Conservation (phyloP, 2,329 filamentous ascomycete species). For the Elsinoe australis region DNA sequence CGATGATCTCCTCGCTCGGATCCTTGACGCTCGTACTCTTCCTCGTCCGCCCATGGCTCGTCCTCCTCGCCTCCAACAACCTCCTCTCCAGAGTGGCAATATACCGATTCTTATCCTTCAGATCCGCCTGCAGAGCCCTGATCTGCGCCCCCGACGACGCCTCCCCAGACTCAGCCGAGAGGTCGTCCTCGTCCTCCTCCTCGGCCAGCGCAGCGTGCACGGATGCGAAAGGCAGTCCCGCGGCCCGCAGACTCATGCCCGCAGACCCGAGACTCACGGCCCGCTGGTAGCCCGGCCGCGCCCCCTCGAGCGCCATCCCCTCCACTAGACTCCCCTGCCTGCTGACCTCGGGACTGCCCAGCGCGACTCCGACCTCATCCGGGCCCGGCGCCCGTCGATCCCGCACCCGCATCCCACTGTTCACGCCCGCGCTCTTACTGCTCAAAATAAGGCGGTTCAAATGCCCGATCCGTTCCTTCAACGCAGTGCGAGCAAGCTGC, state of each 20-base stretch:
- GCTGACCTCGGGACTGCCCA: slow-evolving; percentile 12
- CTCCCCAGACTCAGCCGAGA: slow-evolving; percentile 44
- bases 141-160: slow-evolving; percentile 81
- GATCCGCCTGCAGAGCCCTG: slow-evolving; percentile 83
- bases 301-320: not conserved
- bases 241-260: not conserved
- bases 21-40: slow-evolving; percentile 27
- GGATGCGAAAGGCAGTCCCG: no score
- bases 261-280: not conserved
- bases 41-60: slow-evolving; percentile 67
- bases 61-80: slow-evolving; percentile 78
- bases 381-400: slow-evolving; percentile 24
- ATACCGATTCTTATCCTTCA: slow-evolving; percentile 94
- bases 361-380: slow-evolving; percentile 15
- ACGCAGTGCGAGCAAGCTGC: slow-evolving; percentile 87
- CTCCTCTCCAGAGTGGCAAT: slow-evolving; percentile 90
- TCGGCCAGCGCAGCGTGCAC: slow-evolving; percentile 26
- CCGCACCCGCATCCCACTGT: slow-evolving; percentile 48
- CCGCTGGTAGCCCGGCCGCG: slow-evolving; percentile 5
- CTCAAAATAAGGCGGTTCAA: slow-evolving; percentile 90
- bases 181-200: slow-evolving; percentile 42
- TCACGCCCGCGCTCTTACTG: slow-evolving; percentile 92
- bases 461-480: slow-evolving; percentile 97
- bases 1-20: slow-evolving; percentile 53
- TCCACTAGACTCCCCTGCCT: not conserved